phyloP scores from a whole-genome alignment of 352 stramenopile genomes.

The Phytophthora pisi region DNA sequence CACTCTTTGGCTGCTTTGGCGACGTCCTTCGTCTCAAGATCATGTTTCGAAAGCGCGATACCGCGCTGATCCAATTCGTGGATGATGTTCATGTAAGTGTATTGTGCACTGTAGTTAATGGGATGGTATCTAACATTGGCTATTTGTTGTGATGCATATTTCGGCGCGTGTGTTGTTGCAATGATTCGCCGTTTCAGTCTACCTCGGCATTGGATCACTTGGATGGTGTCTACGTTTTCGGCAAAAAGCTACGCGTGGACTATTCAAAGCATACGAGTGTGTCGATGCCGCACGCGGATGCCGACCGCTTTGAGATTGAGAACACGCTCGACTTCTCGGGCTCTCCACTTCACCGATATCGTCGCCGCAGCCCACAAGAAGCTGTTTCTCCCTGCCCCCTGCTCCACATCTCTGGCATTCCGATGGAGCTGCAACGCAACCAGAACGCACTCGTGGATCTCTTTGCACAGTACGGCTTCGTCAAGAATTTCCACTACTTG shows the following conservation, averaged over 20 bases:
- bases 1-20: conserved; percentile 85
- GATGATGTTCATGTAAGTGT: conserved; percentile 73
- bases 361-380: conserved; percentile 63
- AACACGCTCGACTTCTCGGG: conserved; percentile 82
- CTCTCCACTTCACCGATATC: conserved; percentile 81
- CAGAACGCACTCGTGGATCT: conserved; percentile 64
- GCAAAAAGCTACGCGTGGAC: conserved; percentile 82
- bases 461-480: conserved; percentile 72
- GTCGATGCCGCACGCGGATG: conserved; percentile 82
- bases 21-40: conserved; percentile 87
- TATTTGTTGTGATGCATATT: conserved; percentile 9
- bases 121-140: conserved; percentile 15
- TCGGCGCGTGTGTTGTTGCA: background rate
- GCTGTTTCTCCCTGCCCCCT: conserved; percentile 66
- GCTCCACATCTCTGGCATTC: conserved; percentile 80
- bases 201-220: conserved; percentile 80
- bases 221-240: conserved; percentile 75
- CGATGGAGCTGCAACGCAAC: conserved; percentile 65
- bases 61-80: conserved; percentile 79
- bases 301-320: conserved; percentile 82
- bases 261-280: conserved; percentile 85
- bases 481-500: conserved; percentile 79
- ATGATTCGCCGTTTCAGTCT: conserved; percentile 36
- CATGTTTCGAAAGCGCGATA: conserved; percentile 88
- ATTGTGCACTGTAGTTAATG: background rate